Conservation (phyloP, 805 yeast genomes). For the Blastobotrys attinorum region DNA sequence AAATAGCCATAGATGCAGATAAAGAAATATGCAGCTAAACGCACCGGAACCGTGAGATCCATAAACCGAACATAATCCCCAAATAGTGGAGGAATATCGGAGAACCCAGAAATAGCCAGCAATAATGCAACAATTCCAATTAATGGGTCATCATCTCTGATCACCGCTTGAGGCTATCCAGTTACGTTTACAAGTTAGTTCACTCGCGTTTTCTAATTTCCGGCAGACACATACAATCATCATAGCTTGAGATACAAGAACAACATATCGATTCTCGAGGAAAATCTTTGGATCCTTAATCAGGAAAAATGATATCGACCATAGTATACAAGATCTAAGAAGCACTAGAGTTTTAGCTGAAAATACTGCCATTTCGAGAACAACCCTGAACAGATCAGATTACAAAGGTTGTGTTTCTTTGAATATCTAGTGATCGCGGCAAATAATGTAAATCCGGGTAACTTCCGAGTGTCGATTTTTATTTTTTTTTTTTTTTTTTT, state of each 20-base stretch:
- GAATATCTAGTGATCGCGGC: no score
- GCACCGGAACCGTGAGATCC: constrained; percentile 23
- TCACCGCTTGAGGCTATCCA: neutral
- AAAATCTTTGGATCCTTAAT: constrained; percentile 22
- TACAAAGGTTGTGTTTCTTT: no score
- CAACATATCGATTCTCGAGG: constrained; percentile 20
- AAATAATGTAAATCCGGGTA: no score
- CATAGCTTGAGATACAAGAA: constrained; percentile 22
- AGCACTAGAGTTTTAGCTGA: constrained; percentile 18
- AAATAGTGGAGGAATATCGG: constrained; percentile 23
- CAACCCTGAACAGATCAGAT: no score
- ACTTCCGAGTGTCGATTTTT: no score
- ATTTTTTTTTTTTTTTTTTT: no score
- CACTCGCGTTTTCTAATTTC: no score
- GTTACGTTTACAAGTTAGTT: neutral
- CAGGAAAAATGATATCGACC: constrained; percentile 24
- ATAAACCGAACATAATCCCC: constrained; percentile 18
- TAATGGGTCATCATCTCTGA: constrained; percentile 18
- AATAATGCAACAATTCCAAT: constrained; percentile 25
- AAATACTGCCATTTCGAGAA: constrained; percentile 15
- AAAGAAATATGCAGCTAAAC: constrained; percentile 22
- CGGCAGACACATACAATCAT: constrained; percentile 17
- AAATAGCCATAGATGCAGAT: constrained; percentile 20
- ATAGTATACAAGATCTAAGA: constrained; percentile 19
- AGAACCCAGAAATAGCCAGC: constrained; percentile 18